Conservation (phyloP, 305 asterid species). For the Ilex paraguariensis region DNA sequence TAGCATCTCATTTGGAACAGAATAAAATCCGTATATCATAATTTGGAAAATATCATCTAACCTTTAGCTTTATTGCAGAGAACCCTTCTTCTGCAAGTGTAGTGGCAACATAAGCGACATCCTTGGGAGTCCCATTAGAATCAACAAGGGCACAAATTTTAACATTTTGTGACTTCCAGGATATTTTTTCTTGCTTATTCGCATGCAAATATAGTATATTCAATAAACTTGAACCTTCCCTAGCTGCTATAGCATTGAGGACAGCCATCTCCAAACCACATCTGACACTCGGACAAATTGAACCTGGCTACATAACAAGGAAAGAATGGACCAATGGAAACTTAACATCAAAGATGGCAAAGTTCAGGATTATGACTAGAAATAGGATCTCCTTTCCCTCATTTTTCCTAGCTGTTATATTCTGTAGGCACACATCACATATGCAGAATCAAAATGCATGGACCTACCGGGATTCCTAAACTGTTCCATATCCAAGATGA, state of each 20-base stretch:
- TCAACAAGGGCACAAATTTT: conserved; percentile 84
- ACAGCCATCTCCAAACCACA: conserved; percentile 97
- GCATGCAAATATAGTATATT: conserved; percentile 51
- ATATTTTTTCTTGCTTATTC: conserved; percentile 30
- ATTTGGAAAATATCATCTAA: conserved; percentile 13
- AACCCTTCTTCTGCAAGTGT: conserved; percentile 79
- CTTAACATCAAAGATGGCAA: conserved; percentile 11
- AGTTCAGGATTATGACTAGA: conserved; percentile 9
- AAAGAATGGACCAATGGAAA: conserved; percentile 7
- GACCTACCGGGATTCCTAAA: conserved; percentile 79
- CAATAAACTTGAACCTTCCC: conserved; percentile 52
- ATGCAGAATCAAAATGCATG: conserved; percentile 6
- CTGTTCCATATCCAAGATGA: conserved; percentile 87
- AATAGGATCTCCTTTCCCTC: background rate
- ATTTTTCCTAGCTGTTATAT: background rate
- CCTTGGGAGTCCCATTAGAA: conserved; percentile 65
- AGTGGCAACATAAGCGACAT: conserved; percentile 67
- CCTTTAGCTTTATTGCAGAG: conserved; percentile 80
- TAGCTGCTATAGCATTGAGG: conserved; percentile 76
- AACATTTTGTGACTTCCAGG: conserved; percentile 40
- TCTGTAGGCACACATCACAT: too few species aligned
- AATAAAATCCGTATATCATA: too few species aligned
- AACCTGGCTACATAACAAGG: conserved; percentile 57
- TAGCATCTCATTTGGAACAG: too few species aligned
- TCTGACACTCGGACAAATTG: conserved; percentile 87